These are phyloP conservation scores for Edaphochlamys debaryana DNA, from an alignment of 139 green algal species.

Conservation along the genomic window DNA sequence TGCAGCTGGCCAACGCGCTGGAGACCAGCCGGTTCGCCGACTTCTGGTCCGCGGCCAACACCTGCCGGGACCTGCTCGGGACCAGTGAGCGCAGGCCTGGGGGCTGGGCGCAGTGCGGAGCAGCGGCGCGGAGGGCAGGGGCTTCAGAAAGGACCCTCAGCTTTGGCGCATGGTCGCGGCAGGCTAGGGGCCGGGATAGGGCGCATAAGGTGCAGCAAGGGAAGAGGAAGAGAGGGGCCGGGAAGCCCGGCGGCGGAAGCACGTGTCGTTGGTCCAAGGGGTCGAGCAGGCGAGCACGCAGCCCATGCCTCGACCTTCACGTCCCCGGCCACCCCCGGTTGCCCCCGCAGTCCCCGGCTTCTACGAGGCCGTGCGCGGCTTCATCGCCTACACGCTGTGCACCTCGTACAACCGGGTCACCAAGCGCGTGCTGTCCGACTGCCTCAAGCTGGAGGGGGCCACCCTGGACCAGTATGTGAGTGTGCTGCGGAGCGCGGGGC, in stretches of 20 bases:
- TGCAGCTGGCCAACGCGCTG: constrained; percentile 56
- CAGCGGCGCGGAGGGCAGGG: not conserved
- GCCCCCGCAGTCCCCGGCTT: constrained; percentile 59
- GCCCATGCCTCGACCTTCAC: too few species aligned
- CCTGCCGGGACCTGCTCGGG: constrained; percentile 19
- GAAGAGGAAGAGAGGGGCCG: too few species aligned
- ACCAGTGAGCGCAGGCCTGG: constrained; percentile 15
- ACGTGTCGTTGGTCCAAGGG: too few species aligned
- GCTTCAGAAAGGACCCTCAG: too few species aligned
- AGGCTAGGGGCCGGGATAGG: too few species aligned
- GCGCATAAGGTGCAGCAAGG: too few species aligned
- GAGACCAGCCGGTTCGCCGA: constrained; percentile 52
- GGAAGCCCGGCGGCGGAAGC: too few species aligned
- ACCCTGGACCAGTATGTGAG: constrained; percentile 53
- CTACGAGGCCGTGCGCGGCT: constrained; percentile 51
- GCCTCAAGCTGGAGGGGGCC: constrained; percentile 44
- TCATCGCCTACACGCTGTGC: constrained; percentile 51
- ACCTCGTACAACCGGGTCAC: constrained; percentile 52
- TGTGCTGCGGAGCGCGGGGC: not conserved
- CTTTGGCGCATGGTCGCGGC: too few species aligned
- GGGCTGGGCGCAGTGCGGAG: not conserved
- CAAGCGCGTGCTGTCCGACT: constrained; percentile 47
- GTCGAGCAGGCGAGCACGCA: too few species aligned
- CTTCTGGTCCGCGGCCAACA: constrained; percentile 56
- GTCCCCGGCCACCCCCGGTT: too few species aligned